phyloP scores from a whole-genome alignment of 2,329 filamentous ascomycete species.

The Thermothelomyces thermophilus region DNA sequence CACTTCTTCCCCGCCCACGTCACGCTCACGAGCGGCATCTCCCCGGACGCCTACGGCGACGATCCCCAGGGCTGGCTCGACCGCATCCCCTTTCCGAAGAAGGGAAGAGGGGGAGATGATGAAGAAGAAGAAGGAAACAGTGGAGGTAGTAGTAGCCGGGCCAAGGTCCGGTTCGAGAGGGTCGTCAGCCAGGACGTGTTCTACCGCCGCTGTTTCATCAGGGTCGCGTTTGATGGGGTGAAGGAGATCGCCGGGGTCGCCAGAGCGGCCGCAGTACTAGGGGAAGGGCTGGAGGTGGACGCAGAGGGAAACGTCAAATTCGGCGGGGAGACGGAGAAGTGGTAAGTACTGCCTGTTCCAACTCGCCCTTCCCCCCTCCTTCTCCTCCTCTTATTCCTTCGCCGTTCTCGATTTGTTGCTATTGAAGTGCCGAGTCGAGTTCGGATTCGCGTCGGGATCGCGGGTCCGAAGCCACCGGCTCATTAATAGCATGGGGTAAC shows the following conservation, averaged over 20 bases:
- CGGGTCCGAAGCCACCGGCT: too few species aligned
- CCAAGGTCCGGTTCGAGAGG: slow-evolving; percentile 21
- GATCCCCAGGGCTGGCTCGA: slow-evolving; percentile 29
- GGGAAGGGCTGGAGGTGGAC: slow-evolving; percentile 16
- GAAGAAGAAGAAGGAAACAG: background rate
- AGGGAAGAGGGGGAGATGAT: background rate
- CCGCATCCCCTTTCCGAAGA: slow-evolving; percentile 19
- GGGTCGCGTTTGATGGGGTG: slow-evolving; percentile 23
- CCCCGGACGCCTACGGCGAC: slow-evolving; percentile 21
- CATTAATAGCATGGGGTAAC: too few species aligned
- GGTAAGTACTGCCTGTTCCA: slow-evolving; percentile 13
- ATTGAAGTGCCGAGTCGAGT: too few species aligned
- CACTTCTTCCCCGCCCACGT: slow-evolving; percentile 28
- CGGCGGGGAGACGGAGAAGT: slow-evolving; percentile 22
- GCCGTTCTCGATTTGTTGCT: too few species aligned
- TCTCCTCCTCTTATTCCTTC: background rate
- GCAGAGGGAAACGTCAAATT: background rate
- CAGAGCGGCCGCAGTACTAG: slow-evolving; percentile 26
- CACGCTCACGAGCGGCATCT: slow-evolving; percentile 28
- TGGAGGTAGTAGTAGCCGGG: too few species aligned
- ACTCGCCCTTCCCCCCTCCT: too few species aligned
- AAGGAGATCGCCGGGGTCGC: slow-evolving; percentile 23
- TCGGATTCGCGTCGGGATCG: background rate
- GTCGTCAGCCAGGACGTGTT: slow-evolving; percentile 27
- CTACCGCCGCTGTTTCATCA: slow-evolving; percentile 28